Evolutionary conservation across 345 rosid genomes (phyloP), one percentile per base, ranked within the genome.

Genomic region (Brassica carinata): DNA sequence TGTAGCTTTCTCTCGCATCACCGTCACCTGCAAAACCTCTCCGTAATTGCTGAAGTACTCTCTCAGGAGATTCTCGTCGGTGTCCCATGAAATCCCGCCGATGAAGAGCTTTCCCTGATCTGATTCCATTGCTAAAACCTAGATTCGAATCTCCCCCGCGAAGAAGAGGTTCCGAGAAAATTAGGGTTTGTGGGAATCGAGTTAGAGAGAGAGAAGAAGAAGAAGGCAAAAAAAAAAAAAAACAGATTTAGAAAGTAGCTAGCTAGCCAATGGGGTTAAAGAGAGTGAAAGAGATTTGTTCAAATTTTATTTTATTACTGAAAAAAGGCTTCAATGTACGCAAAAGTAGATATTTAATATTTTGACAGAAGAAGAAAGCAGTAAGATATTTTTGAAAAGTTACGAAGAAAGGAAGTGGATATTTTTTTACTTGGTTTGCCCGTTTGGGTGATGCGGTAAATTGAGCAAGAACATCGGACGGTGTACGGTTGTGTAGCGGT

Each of bases 81-180:
- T 94, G 75, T 94, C 98, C 98, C 97, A 92, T 40, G 98, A 94
- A 75, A 94, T 90, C 82, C 98, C 98, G 27, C 98, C 97, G 75
- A 94, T 87, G 81, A 94, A 92, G 3, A 94, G 88, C 91, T 91
- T 88, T 45, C 97, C 98, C 77, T 87, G 95, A 91, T 95, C 96
- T 58, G 96, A 91, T 77, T 92, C 92, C 95, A 94, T 87, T 51
- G 40, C 30, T 18, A 29, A 15, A 33, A 72, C n/a, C 48, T 34
- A 36, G 51, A 10, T 43, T 43, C 14, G 14, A 57, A 70, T 80
- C 75, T 14, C 76, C 40, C 77, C 78, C 69, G 74, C 67, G 73
- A 45, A 69, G 71, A 75, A 74, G 62, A 69, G 36, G 48, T 73
- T 72, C 72, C 80, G 76, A 69, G 38, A 70, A 76, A 71, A 80